These are phyloP conservation scores for Acacia crassicarpa DNA, from an alignment of 306 rosid genomes.

Conservation along the genomic window DNA sequence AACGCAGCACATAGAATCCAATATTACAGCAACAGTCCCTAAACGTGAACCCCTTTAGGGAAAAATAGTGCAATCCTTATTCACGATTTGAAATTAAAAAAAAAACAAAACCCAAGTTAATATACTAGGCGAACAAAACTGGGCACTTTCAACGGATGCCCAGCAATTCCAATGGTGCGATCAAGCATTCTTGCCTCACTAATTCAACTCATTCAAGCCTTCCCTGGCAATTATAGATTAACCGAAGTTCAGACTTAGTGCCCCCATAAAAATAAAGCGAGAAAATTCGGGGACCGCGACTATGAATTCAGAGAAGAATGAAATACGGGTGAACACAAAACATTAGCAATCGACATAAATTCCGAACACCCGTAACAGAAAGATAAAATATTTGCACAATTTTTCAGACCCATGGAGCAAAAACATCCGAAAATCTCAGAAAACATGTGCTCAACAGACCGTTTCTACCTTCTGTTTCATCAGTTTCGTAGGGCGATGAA, in stretches of 20 bases:
- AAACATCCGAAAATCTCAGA: neutral
- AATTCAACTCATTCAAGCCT: constrained; percentile 20
- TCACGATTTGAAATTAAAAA: neutral
- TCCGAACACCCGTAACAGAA: constrained; percentile 5
- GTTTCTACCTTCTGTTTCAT: constrained; percentile 48
- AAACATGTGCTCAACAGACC: neutral
- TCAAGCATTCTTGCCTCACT: neutral
- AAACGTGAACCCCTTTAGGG: constrained; percentile 14
- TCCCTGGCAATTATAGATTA: neutral
- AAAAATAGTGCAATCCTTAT: constrained; percentile 2
- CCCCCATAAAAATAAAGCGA: neutral
- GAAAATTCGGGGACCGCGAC: constrained; percentile 25
- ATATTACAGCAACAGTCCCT: neutral
- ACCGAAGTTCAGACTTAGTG: neutral
- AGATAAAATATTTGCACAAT: constrained; percentile 16
- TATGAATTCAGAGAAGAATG: neutral
- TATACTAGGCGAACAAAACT: neutral
- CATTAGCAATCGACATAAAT: constrained; percentile 14
- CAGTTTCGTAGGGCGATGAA: constrained; percentile 29
- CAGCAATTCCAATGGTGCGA: constrained; percentile 13
- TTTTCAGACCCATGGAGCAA: neutral
- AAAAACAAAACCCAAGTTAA: neutral
- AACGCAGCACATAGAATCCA: neutral
- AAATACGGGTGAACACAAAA: neutral
- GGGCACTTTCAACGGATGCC: neutral